These are phyloP conservation scores for Neoarthrinium moseri DNA, from an alignment of 2,329 filamentous ascomycete genomes.

Conservation along the genomic window DNA sequence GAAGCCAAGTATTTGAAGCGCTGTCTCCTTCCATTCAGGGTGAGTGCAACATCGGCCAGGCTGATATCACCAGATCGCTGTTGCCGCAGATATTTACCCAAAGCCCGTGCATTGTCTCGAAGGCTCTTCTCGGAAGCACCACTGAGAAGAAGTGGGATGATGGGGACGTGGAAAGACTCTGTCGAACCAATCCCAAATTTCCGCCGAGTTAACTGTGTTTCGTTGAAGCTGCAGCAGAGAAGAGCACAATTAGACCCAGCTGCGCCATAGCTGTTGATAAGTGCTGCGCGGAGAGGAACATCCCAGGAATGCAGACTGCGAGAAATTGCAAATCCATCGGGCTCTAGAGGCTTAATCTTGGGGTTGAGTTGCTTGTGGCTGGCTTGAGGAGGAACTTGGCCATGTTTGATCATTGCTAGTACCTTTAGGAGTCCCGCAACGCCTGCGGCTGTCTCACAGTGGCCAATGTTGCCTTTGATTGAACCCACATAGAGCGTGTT, in stretches of 20 bases:
- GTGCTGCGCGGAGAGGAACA: slow-evolving; percentile 17
- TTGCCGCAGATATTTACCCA: background rate
- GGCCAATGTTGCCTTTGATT: slow-evolving; percentile 30
- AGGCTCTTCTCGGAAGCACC: slow-evolving; percentile 1
- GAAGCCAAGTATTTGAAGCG: background rate
- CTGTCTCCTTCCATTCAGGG: background rate
- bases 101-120: background rate
- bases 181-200: too few species aligned
- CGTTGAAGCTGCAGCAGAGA: too few species aligned
- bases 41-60: background rate
- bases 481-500: slow-evolving; percentile 20
- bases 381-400: slow-evolving; percentile 21
- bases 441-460: slow-evolving; percentile 27
- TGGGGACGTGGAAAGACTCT: too few species aligned
- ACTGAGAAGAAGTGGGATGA: background rate
- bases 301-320: slow-evolving; percentile 23
- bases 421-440: slow-evolving; percentile 29
- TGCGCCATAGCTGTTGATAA: slow-evolving; percentile 36
- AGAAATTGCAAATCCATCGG: slow-evolving; percentile 18
- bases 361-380: slow-evolving; percentile 25
- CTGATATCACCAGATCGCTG: accelerated
- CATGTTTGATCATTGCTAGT: slow-evolving; percentile 29
- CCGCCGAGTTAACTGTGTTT: too few species aligned
- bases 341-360: slow-evolving; percentile 18
- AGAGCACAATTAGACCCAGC: too few species aligned